Base-by-base conservation (phyloP, 192 early-diverging fungal genomes). In the Podila epigama region DNA sequence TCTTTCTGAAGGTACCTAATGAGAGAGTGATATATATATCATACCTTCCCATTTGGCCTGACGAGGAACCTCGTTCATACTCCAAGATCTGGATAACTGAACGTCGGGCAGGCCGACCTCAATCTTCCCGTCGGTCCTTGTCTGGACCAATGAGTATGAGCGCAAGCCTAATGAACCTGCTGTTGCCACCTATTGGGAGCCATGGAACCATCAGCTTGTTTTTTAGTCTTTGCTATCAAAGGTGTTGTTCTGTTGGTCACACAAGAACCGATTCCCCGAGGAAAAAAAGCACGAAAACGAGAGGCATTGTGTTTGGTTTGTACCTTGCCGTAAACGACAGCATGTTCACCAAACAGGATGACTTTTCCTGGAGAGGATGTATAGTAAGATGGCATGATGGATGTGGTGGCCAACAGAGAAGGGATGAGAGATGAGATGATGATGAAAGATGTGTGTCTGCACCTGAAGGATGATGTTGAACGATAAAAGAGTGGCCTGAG, bases 341-440 rank as follows among this genome's bases (percentile, higher is more conserved):
- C 94, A 58, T 99, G 97, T 75, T 99, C 97, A 55, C 97, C 97
- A 89, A 99, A 98, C 42, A 98, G 75, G 63, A 99, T 99, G 68
- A 94, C 90, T 69, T 99, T 99, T 60, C 93, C 97, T n/a, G 97
- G 97, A 18, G 97, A 94, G 34, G 91, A 93, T 29, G 92, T 51
- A 56, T 70, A 66, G 62, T 66, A 83, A 40, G 72, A 63, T 4
- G 65, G 64, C 64, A 75, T 75, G 44, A 48, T 25, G 44, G 20
- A 16, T 18, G 25, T 5, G n/a, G 44, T 7, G 11, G 44, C 10
- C 12, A 22, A 22, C 13, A 8, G n/a, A 22, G 44, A 16, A 48
- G 2, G 44, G 44, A 48, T 48, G 44, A 22, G 20, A 48, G 44
- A 22, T 48, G 1, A 2, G 13, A 18, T 13, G 25, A 22, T 9